Base-by-base conservation (phyloP, 2,329 filamentous ascomycete species). In the Rhexocercosporidium sp. region DNA sequence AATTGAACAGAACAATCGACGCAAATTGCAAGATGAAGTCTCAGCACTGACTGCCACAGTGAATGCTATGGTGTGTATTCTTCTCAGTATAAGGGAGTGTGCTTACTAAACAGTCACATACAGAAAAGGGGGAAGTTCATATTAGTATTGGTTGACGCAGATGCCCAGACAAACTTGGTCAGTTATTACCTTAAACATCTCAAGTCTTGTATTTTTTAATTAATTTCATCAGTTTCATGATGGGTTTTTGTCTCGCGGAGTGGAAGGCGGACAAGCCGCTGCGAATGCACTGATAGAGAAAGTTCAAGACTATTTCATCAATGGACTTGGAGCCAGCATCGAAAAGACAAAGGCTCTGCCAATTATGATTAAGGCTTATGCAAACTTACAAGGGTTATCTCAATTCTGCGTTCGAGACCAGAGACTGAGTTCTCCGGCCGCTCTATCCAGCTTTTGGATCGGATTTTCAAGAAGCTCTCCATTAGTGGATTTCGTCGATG, bases 401-500 rank as follows among this genome's bases (percentile, higher is more conserved):
- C 81, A 78, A 64, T 81, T 82, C 20, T 80, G 88, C 79, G 77
- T 78, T 49, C 79, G 79, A n/a, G 80, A 83, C 61, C 82, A 82
- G 62, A 78, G 77, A 59, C 70, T 86, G 34, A 77, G 79, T 18
- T 80, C 74, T 65, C 76, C 81, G 16, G 72, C 70, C 14, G 78
- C 82, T 37, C 75, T 89, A 29, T 81, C 79, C 64, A 82, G 88
- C 53, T 90, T 89, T 76, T 81, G 82, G 29, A 73, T 81, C 62
- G 88, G 85, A 25, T 90, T 89, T 77, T 87, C 83, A 27, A 84
- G 87, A 73, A 81, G 80, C 66, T 82, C 82, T 67, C 79, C 85
- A 8, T 82, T 82, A 16, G 87, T 88, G 78, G 86, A 89, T 75
- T 89, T 89, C 78, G 79, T 89, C 65, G 86, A 90, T 72, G 82